These are phyloP conservation scores for Achaetomiella virescens DNA, from an alignment of 495 filamentous ascomycete genomes.

Conservation along the genomic window DNA sequence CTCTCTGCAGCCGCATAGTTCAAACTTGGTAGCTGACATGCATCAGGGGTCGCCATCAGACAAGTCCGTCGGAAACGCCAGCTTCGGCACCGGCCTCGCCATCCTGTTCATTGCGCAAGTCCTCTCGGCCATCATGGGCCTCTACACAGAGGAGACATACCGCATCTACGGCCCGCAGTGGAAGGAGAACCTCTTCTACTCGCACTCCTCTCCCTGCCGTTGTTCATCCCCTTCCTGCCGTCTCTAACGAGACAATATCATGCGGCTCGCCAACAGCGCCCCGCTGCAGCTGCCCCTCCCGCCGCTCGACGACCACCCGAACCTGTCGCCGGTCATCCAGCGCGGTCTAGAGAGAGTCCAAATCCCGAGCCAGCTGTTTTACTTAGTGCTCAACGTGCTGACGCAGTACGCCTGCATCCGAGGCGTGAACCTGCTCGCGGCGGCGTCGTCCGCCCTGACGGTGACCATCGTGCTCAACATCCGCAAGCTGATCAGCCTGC, in stretches of 20 bases:
- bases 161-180: constrained; percentile 78
- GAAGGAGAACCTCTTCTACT: constrained; percentile 96
- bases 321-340: constrained; percentile 24
- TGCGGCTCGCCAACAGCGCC: constrained; percentile 43
- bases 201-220: constrained; percentile 72
- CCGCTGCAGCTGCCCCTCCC: constrained; percentile 39
- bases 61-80: constrained; percentile 21
- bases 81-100: constrained; percentile 67
- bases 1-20: not conserved
- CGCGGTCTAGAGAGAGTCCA: constrained; percentile 33
- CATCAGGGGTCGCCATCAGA: constrained; percentile 27
- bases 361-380: constrained; percentile 66
- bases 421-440: constrained; percentile 84
- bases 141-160: constrained; percentile 90
- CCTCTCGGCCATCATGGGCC: constrained; percentile 86
- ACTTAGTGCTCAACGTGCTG: constrained; percentile 70
- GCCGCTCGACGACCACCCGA: constrained; percentile 23
- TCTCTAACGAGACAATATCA: constrained; percentile 46
- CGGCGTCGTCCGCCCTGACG: constrained; percentile 80
- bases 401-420: constrained; percentile 94
- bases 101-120: constrained; percentile 86
- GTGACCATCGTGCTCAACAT: constrained; percentile 96
- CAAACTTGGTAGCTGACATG: not conserved
- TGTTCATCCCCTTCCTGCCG: constrained; percentile 52
- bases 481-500: constrained; percentile 83